Conservation (phyloP, 2,329 filamentous ascomycete genomes). For the Neofusicoccum ribis region DNA sequence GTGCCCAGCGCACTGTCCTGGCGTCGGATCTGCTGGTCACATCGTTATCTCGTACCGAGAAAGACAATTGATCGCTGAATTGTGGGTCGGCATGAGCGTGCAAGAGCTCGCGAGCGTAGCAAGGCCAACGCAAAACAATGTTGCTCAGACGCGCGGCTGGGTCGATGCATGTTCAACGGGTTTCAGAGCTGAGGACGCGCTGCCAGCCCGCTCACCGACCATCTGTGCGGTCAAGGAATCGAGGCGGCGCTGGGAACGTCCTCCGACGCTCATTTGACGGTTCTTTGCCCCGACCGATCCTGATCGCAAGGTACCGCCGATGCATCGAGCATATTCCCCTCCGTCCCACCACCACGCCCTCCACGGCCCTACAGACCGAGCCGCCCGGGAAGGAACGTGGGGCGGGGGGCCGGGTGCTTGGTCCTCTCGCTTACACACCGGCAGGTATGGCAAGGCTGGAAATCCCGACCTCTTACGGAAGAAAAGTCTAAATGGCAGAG, state of each 20-base stretch:
- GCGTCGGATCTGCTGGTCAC: not conserved
- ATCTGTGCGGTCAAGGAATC: not conserved
- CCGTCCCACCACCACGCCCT: not conserved
- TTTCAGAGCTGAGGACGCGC: not conserved
- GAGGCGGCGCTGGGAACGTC: not conserved
- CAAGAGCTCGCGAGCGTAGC: not conserved
- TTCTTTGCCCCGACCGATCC: not conserved
- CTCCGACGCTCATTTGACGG: not conserved
- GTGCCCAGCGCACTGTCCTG: not conserved
- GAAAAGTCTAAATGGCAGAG: not conserved
- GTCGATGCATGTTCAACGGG: not conserved
- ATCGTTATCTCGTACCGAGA: not conserved
- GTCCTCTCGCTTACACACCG: not conserved
- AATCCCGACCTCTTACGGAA: not conserved
- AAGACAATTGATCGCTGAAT: not conserved
- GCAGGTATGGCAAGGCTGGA: not conserved
- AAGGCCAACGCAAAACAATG: not conserved
- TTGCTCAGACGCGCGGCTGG: slow-evolving; percentile 11
- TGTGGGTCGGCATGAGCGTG: not conserved
- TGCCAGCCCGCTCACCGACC: not conserved
- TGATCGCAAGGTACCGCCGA: not conserved
- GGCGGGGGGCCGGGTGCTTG: not conserved
- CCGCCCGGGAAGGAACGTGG: not conserved
- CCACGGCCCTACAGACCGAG: not conserved
- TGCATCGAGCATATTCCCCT: not conserved